Percentiles rank a stretch among this genome's conserved stretches.
phyloP scores from a whole-genome alignment of 495 filamentous ascomycete genomes.

The Zalerion maritima region DNA sequence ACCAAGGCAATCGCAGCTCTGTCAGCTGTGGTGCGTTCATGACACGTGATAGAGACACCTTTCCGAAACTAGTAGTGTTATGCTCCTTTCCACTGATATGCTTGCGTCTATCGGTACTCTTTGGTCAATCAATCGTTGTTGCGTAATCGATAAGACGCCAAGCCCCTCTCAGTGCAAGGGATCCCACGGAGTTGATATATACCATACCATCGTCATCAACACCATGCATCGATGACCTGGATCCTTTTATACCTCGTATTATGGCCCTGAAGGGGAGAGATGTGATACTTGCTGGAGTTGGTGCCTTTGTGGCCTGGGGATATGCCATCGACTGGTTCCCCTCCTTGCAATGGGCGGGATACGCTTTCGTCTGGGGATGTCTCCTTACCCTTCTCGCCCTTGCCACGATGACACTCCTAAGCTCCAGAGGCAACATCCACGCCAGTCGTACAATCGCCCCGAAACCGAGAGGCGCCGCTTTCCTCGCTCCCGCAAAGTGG shows the following conservation, averaged over 20 bases:
- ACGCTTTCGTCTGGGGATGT: slow-evolving; percentile 58
- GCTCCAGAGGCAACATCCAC: slow-evolving; percentile 39
- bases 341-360: slow-evolving; percentile 60
- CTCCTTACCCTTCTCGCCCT: slow-evolving; percentile 36
- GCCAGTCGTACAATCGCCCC: slow-evolving; percentile 19
- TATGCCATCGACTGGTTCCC: slow-evolving; percentile 69
- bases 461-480: slow-evolving; percentile 37
- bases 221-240: slow-evolving; percentile 26
- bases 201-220: no score
- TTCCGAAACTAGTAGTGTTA: no score
- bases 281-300: slow-evolving; percentile 52
- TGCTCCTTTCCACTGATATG: no score
- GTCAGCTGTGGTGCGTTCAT: no score
- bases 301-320: slow-evolving; percentile 73
- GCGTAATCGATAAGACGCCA: no score
- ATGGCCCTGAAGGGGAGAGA: slow-evolving; percentile 73
- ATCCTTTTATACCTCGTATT: slow-evolving; percentile 24
- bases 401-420: slow-evolving; percentile 43
- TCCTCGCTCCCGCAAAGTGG: slow-evolving; percentile 53
- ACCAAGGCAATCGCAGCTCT: no score
- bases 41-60: no score
- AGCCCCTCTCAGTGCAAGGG: no score
- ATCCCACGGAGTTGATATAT: no score
- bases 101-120: no score
- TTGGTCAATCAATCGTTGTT: no score